Percentiles rank a stretch among this genome's conserved stretches.
Conservation (phyloP, 768 basidiomycete genomes). For the Leccinum subgranulosum region DNA sequence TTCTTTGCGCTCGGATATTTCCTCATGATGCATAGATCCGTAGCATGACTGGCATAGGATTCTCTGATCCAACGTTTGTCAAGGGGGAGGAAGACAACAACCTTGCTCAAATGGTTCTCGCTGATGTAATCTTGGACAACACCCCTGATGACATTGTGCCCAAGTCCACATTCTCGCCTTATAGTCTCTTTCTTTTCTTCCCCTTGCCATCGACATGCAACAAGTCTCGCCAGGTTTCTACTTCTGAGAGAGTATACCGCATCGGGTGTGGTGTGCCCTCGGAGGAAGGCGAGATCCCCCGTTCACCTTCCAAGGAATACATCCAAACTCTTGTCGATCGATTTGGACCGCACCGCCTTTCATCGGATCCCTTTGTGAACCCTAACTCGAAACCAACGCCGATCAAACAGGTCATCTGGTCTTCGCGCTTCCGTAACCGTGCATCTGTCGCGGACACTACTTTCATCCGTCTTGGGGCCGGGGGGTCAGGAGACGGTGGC, state of each 20-base stretch:
- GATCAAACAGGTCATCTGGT: conserved; percentile 41
- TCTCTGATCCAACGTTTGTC: conserved; percentile 40
- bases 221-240: conserved; percentile 7
- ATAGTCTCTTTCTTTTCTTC: conserved; percentile 34
- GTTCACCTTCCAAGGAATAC: conserved; percentile 38
- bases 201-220: conserved; percentile 35
- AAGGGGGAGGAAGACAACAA: conserved; percentile 23
- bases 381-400: conserved; percentile 24
- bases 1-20: not conserved
- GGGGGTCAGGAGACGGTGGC: conserved; percentile 9
- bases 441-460: conserved; percentile 41
- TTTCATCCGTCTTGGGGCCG: conserved; percentile 29
- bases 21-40: conserved; percentile 36
- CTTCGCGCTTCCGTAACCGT: conserved; percentile 45
- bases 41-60: conserved; percentile 37
- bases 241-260: conserved; percentile 32
- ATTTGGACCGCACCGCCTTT: conserved; percentile 34
- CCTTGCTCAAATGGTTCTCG: conserved; percentile 42
- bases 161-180: conserved; percentile 24
- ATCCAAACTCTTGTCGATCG: conserved; percentile 43
- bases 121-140: conserved; percentile 40
- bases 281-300: conserved; percentile 34
- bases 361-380: conserved; percentile 36
- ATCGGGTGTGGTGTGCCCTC: conserved; percentile 39
- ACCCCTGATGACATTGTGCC: not conserved